Conservation (phyloP, 2,329 filamentous ascomycete genomes). For the Monilinia polystroma region DNA sequence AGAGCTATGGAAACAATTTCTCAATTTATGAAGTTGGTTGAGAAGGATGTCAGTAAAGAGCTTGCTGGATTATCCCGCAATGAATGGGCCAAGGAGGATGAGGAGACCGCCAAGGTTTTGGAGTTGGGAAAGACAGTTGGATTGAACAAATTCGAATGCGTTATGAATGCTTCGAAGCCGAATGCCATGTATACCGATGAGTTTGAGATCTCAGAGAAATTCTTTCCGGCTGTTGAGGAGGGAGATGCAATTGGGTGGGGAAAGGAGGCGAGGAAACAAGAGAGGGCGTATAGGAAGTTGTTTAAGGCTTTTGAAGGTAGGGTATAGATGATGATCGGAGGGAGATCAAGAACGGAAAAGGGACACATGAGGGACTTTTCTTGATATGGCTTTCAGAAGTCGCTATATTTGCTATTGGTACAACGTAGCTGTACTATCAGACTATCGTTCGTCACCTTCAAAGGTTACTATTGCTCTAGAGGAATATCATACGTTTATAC, state of each 20-base stretch:
- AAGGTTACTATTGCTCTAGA: background rate
- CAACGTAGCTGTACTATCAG: background rate
- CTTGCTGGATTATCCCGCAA: background rate
- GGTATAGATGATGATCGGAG: background rate
- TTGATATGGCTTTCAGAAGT: background rate
- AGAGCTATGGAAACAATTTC: background rate
- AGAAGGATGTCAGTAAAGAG: conserved; percentile 12
- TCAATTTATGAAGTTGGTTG: conserved; percentile 5
- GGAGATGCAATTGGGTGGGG: conserved; percentile 12
- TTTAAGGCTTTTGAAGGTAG: background rate
- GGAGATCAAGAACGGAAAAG: background rate
- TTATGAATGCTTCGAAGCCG: conserved; percentile 17
- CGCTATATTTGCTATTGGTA: background rate
- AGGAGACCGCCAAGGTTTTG: background rate
- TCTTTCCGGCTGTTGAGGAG: background rate
- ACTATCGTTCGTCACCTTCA: background rate
- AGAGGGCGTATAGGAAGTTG: conserved; percentile 16
- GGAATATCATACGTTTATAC: background rate
- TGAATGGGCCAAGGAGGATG: conserved; percentile 16
- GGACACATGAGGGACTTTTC: background rate
- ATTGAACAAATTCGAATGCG: conserved; percentile 15
- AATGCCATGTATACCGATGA: background rate
- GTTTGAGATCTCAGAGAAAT: background rate
- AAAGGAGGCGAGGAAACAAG: conserved; percentile 19
- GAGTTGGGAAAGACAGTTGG: conserved; percentile 16